Conservation (phyloP, 108 stramenopile species). For the Skeletonema grethae region DNA sequence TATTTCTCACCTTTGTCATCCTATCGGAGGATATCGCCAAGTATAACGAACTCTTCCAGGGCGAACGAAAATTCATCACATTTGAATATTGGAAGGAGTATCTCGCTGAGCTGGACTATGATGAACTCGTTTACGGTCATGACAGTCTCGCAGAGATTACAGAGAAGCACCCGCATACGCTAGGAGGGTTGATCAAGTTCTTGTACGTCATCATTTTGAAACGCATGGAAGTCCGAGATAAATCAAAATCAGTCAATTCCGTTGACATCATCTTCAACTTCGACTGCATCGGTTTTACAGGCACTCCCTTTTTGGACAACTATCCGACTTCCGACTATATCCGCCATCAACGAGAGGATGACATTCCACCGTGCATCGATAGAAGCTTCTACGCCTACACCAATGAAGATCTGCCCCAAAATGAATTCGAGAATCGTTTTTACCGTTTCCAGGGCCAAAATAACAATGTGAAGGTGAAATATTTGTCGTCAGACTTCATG, state of each 20-base stretch:
- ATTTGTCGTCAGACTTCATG: conserved; percentile 57
- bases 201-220: conserved; percentile 56
- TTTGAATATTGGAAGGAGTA: conserved; percentile 60
- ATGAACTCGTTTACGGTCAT: conserved; percentile 59
- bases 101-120: conserved; percentile 49
- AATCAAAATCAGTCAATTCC: conserved; percentile 51
- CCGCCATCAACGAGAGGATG: conserved; percentile 48
- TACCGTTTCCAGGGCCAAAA: conserved; percentile 54
- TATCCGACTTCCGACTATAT: conserved; percentile 59
- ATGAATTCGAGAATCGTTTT: conserved; percentile 45
- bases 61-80: conserved; percentile 58
- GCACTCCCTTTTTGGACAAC: conserved; percentile 61
- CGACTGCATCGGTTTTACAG: conserved; percentile 60
- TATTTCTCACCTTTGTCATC: conserved; percentile 57
- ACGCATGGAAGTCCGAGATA: conserved; percentile 60
- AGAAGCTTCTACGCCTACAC: conserved; percentile 58
- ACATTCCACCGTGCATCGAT: conserved; percentile 57
- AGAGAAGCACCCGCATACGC: conserved; percentile 48
- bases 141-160: conserved; percentile 55
- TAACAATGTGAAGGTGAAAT: conserved; percentile 48
- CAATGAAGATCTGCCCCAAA: conserved; percentile 28
- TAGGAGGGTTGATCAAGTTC: conserved; percentile 51
- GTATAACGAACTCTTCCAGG: conserved; percentile 58
- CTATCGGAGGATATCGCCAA: conserved; percentile 55
- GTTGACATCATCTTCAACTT: conserved; percentile 64